These are phyloP conservation scores for Cladophialophora psammophila DNA, from an alignment of 2,329 filamentous ascomycete species.

Conservation along the genomic window DNA sequence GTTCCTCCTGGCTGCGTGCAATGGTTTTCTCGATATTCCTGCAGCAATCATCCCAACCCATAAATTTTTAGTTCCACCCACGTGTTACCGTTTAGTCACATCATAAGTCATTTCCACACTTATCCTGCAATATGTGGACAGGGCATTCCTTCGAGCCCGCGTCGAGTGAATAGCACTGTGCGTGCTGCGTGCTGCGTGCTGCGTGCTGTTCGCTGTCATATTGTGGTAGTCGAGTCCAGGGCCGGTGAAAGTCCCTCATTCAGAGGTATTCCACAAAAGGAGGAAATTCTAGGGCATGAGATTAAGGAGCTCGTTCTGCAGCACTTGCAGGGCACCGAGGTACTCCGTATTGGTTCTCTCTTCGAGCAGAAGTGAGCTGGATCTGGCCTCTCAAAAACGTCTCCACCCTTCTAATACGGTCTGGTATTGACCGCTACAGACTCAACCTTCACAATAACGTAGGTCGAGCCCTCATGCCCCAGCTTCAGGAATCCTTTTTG, in stretches of 20 bases:
- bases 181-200: not conserved
- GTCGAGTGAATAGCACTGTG: not conserved
- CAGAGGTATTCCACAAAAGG: not conserved
- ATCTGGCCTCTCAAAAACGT: not conserved
- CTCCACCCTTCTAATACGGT: not conserved
- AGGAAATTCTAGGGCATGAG: not conserved
- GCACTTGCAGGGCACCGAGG: not conserved
- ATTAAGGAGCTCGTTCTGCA: not conserved
- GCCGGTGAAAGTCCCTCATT: not conserved
- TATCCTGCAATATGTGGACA: not conserved
- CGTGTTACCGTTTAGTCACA: not conserved
- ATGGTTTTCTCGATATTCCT: not conserved
- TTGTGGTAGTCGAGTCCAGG: not conserved
- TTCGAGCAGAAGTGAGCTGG: not conserved
- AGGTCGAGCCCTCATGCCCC: not conserved
- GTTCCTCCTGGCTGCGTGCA: not conserved
- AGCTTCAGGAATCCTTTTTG: constrained; percentile 29
- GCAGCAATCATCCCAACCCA: not conserved
- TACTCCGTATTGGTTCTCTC: not conserved
- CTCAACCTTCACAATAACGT: not conserved
- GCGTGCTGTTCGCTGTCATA: not conserved
- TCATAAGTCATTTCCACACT: not conserved
- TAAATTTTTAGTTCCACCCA: not conserved
- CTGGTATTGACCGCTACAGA: not conserved
- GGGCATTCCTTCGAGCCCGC: not conserved